Evolutionary conservation across 2,329 filamentous ascomycete genomes (phyloP), one percentile per base, ranked within the genome.

Genomic region (Tolypocladium endophyticum): DNA sequence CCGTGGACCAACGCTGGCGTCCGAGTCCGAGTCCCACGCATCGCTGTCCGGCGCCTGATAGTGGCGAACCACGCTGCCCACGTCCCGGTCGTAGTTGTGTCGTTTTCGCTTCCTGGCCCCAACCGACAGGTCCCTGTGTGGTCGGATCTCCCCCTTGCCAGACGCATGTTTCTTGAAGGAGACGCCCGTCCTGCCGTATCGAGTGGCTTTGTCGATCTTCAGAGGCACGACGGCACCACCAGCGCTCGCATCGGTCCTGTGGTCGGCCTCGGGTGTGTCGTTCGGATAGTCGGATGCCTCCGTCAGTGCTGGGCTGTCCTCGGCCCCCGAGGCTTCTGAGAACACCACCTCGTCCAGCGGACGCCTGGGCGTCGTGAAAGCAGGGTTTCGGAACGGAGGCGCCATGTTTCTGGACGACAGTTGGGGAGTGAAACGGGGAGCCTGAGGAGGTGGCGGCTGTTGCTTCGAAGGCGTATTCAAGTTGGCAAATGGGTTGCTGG

Each of bases 61-160:
- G 58, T 78, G 74, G 43, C 77, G 76, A 16, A 75, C 73, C 28
- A 81, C 71, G 58, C 79, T 81, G 62, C 80, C 76, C 35, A 84
- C 77, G 60, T 85, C 81, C 59, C 70, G 76, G 64, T 84, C 80
- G 38, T 74, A 72, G 20, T 78, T 77, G 61, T 78, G 76, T 16
- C 81, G 76, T 72, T 78, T 84, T 62, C 79, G 77, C 72, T 81
- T 86, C 67, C 79, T 79, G 65, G 80, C 76, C 1, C 70, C 64
- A 61, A 68, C 68, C 61, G 71, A 67, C 65, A 71, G 64, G 64
- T 76, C 68, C 63, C 68, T 66, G 64, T 77, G 78, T 4, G 77
- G 72, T 43, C 81, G 77, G 57, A 90, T 82, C 65, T 89, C 87
- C 53, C 87, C 88, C 64, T 83, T 81, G 1, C 88, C 88, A 0